Percentiles rank a stretch among this genome's conserved stretches.
Conservation (phyloP, 139 green algal species). For the Ettlia oleoabundans region DNA sequence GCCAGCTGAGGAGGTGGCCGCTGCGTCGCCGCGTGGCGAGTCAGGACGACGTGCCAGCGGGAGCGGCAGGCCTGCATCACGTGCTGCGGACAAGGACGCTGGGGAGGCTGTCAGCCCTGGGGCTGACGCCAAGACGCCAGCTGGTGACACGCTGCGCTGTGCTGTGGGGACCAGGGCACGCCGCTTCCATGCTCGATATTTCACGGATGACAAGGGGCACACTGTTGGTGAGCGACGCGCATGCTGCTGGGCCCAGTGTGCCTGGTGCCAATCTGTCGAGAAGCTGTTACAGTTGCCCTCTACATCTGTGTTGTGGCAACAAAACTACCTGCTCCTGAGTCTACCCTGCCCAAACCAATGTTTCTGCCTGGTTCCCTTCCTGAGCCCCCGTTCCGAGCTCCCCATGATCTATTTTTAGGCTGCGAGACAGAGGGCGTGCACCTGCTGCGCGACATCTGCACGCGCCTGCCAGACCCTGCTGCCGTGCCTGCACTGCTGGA, state of each 20-base stretch:
- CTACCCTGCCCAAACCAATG: no score
- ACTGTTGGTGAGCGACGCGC: not conserved
- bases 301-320: no score
- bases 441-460: constrained; percentile 58
- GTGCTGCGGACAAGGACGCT: constrained; percentile 9
- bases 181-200: constrained; percentile 54
- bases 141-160: constrained; percentile 32
- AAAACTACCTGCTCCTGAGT: no score
- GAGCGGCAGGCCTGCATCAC: constrained; percentile 38
- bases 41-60: no score
- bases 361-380: no score
- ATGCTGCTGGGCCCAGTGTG: no score
- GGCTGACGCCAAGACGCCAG: not conserved
- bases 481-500: constrained; percentile 56
- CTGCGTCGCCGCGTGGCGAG: no score
- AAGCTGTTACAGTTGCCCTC: no score
- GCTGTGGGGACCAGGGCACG: constrained; percentile 38
- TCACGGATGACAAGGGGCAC: constrained; percentile 21
- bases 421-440: constrained; percentile 57
- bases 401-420: not conserved
- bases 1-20: not conserved
- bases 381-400: not conserved
- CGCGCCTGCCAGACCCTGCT: constrained; percentile 30
- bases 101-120: constrained; percentile 16
- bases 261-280: no score